A percentile compares a stretch with the other conserved stretches of the same genome.
Evolutionary conservation across 2,329 filamentous ascomycete genomes (phyloP).

Genomic region (Ophiostoma tasmaniense): DNA sequence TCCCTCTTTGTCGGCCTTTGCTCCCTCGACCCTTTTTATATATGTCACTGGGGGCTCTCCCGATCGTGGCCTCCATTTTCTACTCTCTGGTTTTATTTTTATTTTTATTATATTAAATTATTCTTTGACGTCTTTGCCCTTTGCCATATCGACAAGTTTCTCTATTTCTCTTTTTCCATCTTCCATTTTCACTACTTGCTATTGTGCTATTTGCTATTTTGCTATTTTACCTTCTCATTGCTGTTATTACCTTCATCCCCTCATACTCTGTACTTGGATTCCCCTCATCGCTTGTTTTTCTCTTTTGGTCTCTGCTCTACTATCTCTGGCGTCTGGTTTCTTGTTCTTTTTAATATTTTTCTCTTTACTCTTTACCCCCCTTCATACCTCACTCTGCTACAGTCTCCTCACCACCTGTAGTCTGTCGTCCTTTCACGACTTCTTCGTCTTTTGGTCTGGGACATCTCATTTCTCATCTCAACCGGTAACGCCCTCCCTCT

Average conservation of each 20-base stretch:
- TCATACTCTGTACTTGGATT: slow-evolving; percentile 5
- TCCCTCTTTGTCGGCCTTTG: background rate
- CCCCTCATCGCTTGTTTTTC: slow-evolving; percentile 10
- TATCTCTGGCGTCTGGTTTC: background rate
- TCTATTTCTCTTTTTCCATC: slow-evolving; percentile 7
- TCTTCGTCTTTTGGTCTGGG: background rate
- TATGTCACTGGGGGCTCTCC: background rate
- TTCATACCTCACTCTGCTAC: background rate
- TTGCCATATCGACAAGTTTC: background rate
- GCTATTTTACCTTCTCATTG: slow-evolving; percentile 1
- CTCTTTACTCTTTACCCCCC: background rate
- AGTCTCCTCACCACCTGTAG: background rate
- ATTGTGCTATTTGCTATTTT: background rate
- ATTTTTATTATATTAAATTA: background rate
- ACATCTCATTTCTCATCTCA: background rate
- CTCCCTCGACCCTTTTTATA: background rate
- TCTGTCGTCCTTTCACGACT: background rate
- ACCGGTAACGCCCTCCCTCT: background rate
- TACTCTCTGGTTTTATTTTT: background rate
- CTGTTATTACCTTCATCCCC: slow-evolving; percentile 6
- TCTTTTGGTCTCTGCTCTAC: background rate
- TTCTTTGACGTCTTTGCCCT: background rate
- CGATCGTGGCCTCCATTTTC: background rate
- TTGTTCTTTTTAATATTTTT: background rate
- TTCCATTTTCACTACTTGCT: background rate